Conservation (phyloP, 805 yeast genomes). For the Tetrapisispora taiwanensis region DNA sequence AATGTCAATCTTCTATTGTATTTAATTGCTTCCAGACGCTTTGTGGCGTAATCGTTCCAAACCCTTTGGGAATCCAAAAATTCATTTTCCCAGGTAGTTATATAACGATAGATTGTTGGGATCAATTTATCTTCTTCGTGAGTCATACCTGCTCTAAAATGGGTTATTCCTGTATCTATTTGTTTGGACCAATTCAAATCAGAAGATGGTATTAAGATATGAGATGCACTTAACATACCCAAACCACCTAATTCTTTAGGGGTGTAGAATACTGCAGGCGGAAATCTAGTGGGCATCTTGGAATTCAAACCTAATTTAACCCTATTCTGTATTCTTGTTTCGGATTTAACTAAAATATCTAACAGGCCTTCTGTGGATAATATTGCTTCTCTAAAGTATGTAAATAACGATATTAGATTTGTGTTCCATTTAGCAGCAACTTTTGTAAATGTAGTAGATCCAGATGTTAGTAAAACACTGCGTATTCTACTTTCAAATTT, state of each 20-base stretch:
- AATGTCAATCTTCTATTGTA: constrained; percentile 78
- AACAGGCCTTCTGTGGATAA: constrained; percentile 69
- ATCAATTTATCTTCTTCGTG: constrained; percentile 70
- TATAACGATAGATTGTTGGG: constrained; percentile 88
- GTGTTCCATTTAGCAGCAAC: constrained; percentile 96
- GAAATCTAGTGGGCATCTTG: constrained; percentile 97
- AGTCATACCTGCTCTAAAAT: constrained; percentile 88
- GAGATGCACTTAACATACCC: constrained; percentile 97
- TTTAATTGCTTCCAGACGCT: constrained; percentile 75
- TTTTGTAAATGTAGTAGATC: constrained; percentile 89
- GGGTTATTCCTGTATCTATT: constrained; percentile 89
- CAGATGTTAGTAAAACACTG: constrained; percentile 88
- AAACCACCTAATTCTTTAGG: constrained; percentile 96
- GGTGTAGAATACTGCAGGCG: constrained; percentile 96
- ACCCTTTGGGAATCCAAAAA: constrained; percentile 89
- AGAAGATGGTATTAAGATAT: constrained; percentile 85
- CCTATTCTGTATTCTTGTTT: constrained; percentile 85
- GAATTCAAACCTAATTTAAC: constrained; percentile 93
- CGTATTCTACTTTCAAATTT: constrained; percentile 75
- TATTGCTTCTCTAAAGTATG: constrained; percentile 90
- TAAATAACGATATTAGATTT: constrained; percentile 71
- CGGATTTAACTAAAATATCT: constrained; percentile 79
- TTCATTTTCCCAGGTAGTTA: constrained; percentile 95
- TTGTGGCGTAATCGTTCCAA: constrained; percentile 94
- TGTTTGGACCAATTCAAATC: constrained; percentile 87